Evolutionary conservation across 2,329 filamentous ascomycete species (phyloP).

Genomic region (Colletotrichum sp.): DNA sequence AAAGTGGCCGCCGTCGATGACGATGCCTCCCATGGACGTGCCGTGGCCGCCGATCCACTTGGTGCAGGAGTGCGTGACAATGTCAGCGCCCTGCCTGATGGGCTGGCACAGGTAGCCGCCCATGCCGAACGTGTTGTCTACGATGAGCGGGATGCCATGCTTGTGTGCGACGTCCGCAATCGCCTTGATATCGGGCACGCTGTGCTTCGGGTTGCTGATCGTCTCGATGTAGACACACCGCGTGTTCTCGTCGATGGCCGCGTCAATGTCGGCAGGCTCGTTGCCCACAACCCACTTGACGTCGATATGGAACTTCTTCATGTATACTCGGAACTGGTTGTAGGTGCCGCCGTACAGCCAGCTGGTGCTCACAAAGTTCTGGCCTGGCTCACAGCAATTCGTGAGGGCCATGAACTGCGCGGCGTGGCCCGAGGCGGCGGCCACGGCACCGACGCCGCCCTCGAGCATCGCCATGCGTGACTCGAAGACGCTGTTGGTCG

Average conservation of each 20-base stretch:
- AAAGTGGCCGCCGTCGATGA: slow-evolving; percentile 73
- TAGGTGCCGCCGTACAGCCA: slow-evolving; percentile 96
- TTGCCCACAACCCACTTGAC: slow-evolving; percentile 90
- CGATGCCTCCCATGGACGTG: slow-evolving; percentile 71
- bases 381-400: slow-evolving; percentile 80
- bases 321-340: slow-evolving; percentile 93
- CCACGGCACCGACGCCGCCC: slow-evolving; percentile 85
- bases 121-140: slow-evolving; percentile 76
- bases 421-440: slow-evolving; percentile 83
- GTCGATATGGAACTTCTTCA: slow-evolving; percentile 81
- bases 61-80: slow-evolving; percentile 73
- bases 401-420: slow-evolving; percentile 91
- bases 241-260: slow-evolving; percentile 87
- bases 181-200: slow-evolving; percentile 72
- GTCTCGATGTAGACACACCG: slow-evolving; percentile 92
- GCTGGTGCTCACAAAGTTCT: slow-evolving; percentile 93
- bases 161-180: slow-evolving; percentile 66
- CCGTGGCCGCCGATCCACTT: slow-evolving; percentile 80
- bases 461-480: slow-evolving; percentile 93
- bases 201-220: slow-evolving; percentile 93
- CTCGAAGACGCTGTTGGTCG: slow-evolving; percentile 94
- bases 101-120: slow-evolving; percentile 71
- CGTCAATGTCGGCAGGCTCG: slow-evolving; percentile 76
- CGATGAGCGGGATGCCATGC: slow-evolving; percentile 39
- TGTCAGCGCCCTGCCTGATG: slow-evolving; percentile 73